Evolutionary conservation across 1,139 yeast genomes (phyloP), one percentile per base, ranked within the genome.

Genomic region (Pneumocystis wakefieldiae): DNA sequence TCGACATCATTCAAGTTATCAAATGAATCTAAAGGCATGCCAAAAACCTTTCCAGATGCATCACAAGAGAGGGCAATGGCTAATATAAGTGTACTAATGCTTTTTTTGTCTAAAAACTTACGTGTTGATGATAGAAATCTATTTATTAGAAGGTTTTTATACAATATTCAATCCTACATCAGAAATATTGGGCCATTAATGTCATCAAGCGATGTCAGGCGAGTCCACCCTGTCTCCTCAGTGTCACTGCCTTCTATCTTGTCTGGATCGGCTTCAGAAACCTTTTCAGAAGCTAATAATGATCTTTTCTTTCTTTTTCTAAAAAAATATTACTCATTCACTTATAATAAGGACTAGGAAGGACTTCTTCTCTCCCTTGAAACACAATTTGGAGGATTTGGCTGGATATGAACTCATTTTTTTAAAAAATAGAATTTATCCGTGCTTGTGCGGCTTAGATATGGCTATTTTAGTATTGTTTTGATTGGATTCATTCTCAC

Each of bases 61-160:
- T 64, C 66, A 24, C 61, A 59, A 7, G 65, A 48, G 53, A 64
- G 24, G 8, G 66, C 60, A 15, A 63, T 60, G 3, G 65, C 59
- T 8, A 38, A 15, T 48, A 57, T 61, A 57, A 29, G 12, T 12
- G 24, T 48, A 48, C 24, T 24, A 48, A 24, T 48, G 12, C 2
- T 42, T 48, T 3, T 6, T 48, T 24, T 48, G 24, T 7, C 24
- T 24, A 24, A 48, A 48, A 48, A 48, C 55, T 48, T 48, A 48
- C 55, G 55, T 10, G 55, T 28, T 24, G 55, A 48, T 24, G 55
- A 48, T 48, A 29, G 55, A 48, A 48, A 48, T 24, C 55, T 48
- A 48, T 12, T 24, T 48, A 48, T 15, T 24, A 48, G 32, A 10
- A 10, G 10, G 24, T 24, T 48, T 24, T 48, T 14, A 24, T 8